Evolutionary conservation across 176 grass and related monocot species (phyloP).

Genomic region (Zoysia pacifica): DNA sequence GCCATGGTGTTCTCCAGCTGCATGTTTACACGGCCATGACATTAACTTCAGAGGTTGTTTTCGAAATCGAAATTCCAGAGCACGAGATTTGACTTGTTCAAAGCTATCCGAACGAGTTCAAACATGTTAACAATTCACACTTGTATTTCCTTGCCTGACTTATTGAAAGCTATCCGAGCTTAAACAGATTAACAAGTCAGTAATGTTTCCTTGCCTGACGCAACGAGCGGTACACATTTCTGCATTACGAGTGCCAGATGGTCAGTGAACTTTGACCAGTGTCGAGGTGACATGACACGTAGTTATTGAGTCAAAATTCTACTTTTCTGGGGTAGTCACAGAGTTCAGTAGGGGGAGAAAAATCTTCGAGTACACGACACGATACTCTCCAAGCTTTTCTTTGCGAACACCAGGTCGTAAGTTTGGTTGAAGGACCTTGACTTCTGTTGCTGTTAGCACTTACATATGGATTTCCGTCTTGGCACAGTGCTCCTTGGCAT

Average conservation of each 20-base stretch:
- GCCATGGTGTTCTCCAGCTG: background rate
- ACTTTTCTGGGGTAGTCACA: background rate
- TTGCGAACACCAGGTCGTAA: background rate
- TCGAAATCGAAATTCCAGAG: conserved; percentile 5
- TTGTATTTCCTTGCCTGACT: conserved; percentile 3
- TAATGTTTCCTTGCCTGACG: conserved; percentile 7
- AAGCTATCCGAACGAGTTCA: background rate
- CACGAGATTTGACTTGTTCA: conserved; percentile 15
- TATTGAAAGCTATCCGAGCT: background rate
- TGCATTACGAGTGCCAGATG: background rate
- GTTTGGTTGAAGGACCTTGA: background rate
- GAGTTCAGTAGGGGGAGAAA: background rate
- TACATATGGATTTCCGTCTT: background rate
- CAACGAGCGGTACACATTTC: background rate
- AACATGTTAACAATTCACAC: background rate
- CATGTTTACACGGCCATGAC: background rate
- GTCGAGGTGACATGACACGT: background rate
- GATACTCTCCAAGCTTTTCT: no score
- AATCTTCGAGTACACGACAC: background rate
- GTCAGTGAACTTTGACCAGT: conserved; percentile 16
- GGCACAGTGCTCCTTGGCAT: background rate
- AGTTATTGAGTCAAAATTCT: conserved; percentile 21
- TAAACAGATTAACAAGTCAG: background rate
- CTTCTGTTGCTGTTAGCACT: background rate
- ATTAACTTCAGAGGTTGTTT: background rate